phyloP scores from a whole-genome alignment of 495 filamentous ascomycete genomes.

The Daldinia concentrica region DNA sequence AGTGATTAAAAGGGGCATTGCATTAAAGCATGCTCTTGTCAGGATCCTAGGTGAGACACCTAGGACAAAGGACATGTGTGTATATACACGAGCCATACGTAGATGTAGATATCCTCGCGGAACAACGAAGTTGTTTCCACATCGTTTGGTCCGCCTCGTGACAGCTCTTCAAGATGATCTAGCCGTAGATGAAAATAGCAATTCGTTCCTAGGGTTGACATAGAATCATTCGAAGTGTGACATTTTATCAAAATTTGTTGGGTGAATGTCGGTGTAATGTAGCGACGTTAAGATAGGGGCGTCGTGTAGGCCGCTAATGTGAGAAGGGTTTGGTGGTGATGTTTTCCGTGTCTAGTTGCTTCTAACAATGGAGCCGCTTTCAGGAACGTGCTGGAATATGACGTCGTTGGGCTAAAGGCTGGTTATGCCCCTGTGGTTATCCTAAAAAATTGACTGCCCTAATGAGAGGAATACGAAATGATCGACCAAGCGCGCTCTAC shows the following conservation, averaged over 20 bases:
- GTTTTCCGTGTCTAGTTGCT: not conserved
- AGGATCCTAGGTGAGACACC: too few relatives aligned
- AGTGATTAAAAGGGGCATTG: not conserved
- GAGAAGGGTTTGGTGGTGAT: not conserved
- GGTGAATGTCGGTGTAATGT: not conserved
- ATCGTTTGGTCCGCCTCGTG: too few relatives aligned
- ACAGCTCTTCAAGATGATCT: not conserved
- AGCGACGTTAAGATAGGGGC: not conserved
- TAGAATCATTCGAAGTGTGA: not conserved
- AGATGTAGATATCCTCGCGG: too few relatives aligned
- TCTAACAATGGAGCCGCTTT: not conserved
- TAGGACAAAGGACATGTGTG: too few relatives aligned
- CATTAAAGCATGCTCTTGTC: not conserved
- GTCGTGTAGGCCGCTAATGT: not conserved
- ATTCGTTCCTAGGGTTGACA: not conserved
- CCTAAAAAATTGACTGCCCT: not conserved
- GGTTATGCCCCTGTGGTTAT: not conserved
- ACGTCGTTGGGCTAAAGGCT: not conserved
- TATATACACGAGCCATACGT: too few relatives aligned
- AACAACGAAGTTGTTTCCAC: too few relatives aligned
- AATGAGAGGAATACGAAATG: not conserved
- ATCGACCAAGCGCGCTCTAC: not conserved
- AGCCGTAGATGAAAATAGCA: not conserved
- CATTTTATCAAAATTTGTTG: not conserved
- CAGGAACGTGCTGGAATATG: not conserved